Evolutionary conservation across 352 stramenopile species (phyloP).

Genomic region (Globisporangium cystogenes): DNA sequence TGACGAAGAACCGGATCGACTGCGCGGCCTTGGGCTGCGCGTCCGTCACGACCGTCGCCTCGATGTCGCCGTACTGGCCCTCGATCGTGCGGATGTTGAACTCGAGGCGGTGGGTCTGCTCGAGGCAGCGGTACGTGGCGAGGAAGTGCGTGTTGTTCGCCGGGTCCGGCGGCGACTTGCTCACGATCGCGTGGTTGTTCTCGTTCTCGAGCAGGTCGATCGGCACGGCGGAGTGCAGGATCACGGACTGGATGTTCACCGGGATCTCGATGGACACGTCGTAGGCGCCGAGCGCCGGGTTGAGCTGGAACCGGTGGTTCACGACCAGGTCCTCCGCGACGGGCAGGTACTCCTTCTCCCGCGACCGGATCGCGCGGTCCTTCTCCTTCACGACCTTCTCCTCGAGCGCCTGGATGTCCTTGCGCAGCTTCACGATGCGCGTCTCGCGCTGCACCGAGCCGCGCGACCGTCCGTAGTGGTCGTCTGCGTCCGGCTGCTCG

Average conservation of each 20-base stretch:
- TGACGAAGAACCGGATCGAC: conserved; percentile 69
- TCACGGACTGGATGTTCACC: conserved; percentile 71
- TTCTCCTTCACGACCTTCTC: conserved; percentile 66
- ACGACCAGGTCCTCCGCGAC: conserved; percentile 72
- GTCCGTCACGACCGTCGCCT: conserved; percentile 68
- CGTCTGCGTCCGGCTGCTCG: conserved; percentile 62
- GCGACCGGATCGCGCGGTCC: conserved; percentile 25
- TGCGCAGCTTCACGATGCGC: conserved; percentile 76
- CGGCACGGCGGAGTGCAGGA: conserved; percentile 66
- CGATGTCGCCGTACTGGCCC: conserved; percentile 75
- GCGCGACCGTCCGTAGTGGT: conserved; percentile 71
- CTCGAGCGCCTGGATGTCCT: conserved; percentile 62
- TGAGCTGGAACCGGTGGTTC: conserved; percentile 76
- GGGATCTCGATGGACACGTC: conserved; percentile 80
- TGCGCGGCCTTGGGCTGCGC: conserved; percentile 60
- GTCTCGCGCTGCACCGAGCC: conserved; percentile 72
- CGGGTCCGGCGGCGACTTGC: conserved; percentile 53
- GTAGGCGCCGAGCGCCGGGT: conserved; percentile 58
- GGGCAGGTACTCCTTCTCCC: conserved; percentile 61
- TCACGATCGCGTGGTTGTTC: conserved; percentile 70
- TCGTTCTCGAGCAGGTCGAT: conserved; percentile 75
- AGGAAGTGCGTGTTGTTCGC: conserved; percentile 60
- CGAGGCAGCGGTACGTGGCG: conserved; percentile 74
- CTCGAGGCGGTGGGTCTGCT: conserved; percentile 74
- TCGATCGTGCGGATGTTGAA: conserved; percentile 82